phyloP scores from a whole-genome alignment of 768 basidiomycete species.

The Macrolepiota albuminosa region DNA sequence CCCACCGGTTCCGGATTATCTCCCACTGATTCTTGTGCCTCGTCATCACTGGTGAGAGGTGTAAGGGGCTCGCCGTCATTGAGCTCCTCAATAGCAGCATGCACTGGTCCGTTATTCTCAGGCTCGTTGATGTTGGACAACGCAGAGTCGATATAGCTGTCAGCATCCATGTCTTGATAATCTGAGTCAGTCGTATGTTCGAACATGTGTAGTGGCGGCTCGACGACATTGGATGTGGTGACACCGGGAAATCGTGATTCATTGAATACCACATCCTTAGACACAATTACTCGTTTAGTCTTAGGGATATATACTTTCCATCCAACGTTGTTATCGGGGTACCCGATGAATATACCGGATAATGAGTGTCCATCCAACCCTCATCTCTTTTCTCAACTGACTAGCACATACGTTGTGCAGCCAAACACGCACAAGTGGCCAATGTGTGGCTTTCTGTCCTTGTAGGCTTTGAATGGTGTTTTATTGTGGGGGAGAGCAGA shows the following conservation, averaged over 20 bases:
- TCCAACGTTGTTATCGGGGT: constrained; percentile 17
- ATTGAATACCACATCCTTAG: constrained; percentile 23
- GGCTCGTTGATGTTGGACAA: too few relatives aligned
- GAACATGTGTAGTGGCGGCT: too few relatives aligned
- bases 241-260: constrained; percentile 6
- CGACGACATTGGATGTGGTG: too few relatives aligned
- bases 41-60: too few relatives aligned
- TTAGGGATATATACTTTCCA: constrained; percentile 24
- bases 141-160: too few relatives aligned
- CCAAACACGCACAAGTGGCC: constrained; percentile 27
- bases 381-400: constrained; percentile 24
- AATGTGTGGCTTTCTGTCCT: not conserved
- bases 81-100: too few relatives aligned
- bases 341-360: constrained; percentile 27
- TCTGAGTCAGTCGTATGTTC: too few relatives aligned
- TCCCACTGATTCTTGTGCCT: too few relatives aligned
- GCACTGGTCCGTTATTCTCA: too few relatives aligned
- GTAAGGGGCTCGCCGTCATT: too few relatives aligned
- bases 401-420: constrained; percentile 27
- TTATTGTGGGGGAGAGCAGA: not conserved
- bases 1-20: too few relatives aligned
- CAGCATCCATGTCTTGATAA: too few relatives aligned
- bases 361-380: constrained; percentile 17
- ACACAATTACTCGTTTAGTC: constrained; percentile 16
- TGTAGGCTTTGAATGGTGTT: not conserved